Percentiles rank a stretch among this genome's conserved stretches.
Conservation (phyloP, 2,329 filamentous ascomycete genomes). For the Annulohypoxylon truncatum region DNA sequence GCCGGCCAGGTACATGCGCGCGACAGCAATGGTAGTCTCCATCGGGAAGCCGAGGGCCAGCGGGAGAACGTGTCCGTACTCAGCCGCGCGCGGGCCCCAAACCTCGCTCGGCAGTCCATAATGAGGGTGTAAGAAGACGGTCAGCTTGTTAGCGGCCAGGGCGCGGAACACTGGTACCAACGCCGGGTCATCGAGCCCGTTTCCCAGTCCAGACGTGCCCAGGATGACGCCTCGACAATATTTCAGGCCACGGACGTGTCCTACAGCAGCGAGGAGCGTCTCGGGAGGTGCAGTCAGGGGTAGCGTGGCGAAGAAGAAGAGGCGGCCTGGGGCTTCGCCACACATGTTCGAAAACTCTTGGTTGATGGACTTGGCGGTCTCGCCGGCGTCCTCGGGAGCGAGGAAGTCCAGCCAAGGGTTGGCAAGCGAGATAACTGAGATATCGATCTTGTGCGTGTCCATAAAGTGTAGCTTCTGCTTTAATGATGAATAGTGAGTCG, state of each 20-base stretch:
- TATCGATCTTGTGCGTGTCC: constrained; percentile 82
- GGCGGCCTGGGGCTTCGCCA: constrained; percentile 68
- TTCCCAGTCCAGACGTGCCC: constrained; percentile 83
- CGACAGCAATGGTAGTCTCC: constrained; percentile 91
- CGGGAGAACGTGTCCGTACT: constrained; percentile 89
- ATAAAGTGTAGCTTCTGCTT: constrained; percentile 87
- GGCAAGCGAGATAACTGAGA: constrained; percentile 87
- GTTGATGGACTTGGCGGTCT: constrained; percentile 77
- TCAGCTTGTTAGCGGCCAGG: constrained; percentile 71
- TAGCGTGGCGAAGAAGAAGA: constrained; percentile 87
- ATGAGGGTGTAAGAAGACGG: constrained; percentile 90
- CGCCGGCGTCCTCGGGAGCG: constrained; percentile 66
- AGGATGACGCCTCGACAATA: constrained; percentile 88
- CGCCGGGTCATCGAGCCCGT: constrained; percentile 80
- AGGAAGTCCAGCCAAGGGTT: constrained; percentile 97
- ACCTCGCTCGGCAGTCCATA: constrained; percentile 86
- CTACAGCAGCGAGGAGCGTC: constrained; percentile 73
- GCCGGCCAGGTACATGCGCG: constrained; percentile 86
- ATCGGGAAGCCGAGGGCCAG: constrained; percentile 89
- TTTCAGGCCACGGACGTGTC: constrained; percentile 68
- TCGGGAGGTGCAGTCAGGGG: constrained; percentile 76
- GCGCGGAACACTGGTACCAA: constrained; percentile 79
- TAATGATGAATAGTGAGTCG: constrained; percentile 84
- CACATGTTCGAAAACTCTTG: constrained; percentile 81
- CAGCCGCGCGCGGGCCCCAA: constrained; percentile 75